Evolutionary conservation across 2,329 filamentous ascomycete species (phyloP).

Genomic region (Phialocephala sp.): DNA sequence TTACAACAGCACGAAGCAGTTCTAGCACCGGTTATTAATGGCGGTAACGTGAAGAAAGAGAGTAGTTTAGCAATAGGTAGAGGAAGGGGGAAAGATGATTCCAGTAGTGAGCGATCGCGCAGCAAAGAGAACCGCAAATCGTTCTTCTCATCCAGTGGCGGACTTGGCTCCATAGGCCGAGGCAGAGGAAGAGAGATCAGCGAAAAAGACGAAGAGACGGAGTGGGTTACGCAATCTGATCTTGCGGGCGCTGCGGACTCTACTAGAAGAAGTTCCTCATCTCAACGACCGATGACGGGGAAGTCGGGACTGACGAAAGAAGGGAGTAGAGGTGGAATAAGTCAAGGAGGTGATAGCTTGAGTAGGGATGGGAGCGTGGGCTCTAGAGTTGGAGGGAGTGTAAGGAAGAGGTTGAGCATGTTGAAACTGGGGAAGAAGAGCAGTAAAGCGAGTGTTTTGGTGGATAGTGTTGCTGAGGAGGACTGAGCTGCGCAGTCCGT

Average conservation of each 20-base stretch:
- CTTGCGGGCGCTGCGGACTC: slow-evolving; percentile 16
- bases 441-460: slow-evolving; percentile 42
- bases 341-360: slow-evolving; percentile 29
- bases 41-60: background rate
- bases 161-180: slow-evolving; percentile 15
- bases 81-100: background rate
- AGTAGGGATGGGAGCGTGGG: slow-evolving; percentile 29
- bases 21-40: slow-evolving; percentile 19
- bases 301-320: slow-evolving; percentile 15
- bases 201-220: slow-evolving; percentile 22
- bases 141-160: slow-evolving; percentile 29
- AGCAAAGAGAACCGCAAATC: slow-evolving; percentile 33
- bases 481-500: slow-evolving; percentile 18
- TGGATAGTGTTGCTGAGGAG: slow-evolving; percentile 39
- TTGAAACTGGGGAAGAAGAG: slow-evolving; percentile 44
- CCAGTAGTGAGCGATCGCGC: slow-evolving; percentile 3
- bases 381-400: slow-evolving; percentile 41
- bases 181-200: slow-evolving; percentile 9
- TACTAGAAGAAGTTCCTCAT: slow-evolving; percentile 32
- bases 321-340: slow-evolving; percentile 12
- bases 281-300: slow-evolving; percentile 28
- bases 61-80: background rate
- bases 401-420: slow-evolving; percentile 42
- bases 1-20: slow-evolving; percentile 16
- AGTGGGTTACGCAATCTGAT: slow-evolving; percentile 47